Percentiles rank a stretch among this genome's conserved stretches.
Conservation (phyloP, 2,329 filamentous ascomycete species). For the Curvularia sp. region DNA sequence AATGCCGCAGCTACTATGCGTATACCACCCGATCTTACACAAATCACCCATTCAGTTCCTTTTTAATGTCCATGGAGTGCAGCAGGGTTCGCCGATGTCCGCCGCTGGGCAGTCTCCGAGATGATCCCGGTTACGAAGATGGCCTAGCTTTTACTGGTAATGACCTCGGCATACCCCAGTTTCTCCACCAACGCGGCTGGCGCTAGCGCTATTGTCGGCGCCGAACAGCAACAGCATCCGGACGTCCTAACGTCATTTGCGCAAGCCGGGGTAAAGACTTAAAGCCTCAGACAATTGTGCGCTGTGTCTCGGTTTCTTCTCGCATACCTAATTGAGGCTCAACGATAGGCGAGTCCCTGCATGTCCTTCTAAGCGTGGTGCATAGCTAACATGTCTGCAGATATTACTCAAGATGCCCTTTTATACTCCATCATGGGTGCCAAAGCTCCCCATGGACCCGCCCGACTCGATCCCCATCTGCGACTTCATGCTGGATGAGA, state of each 20-base stretch:
- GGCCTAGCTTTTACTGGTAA: slow-evolving; percentile 12
- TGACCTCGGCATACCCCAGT: slow-evolving; percentile 26
- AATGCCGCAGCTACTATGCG: background rate
- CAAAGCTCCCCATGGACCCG: slow-evolving; percentile 66
- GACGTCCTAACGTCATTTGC: slow-evolving; percentile 11
- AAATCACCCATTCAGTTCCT: background rate
- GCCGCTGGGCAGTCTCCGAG: slow-evolving; percentile 1
- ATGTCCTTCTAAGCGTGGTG: background rate
- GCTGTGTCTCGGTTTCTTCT: background rate
- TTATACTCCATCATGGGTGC: slow-evolving; percentile 67
- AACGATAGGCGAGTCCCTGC: slow-evolving; percentile 2
- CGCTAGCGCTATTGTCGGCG: background rate
- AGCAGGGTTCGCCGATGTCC: background rate
- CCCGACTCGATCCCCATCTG: slow-evolving; percentile 77
- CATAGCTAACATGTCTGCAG: slow-evolving; percentile 7
- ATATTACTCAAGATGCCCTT: slow-evolving; percentile 57
- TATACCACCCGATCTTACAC: background rate
- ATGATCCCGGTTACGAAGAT: background rate
- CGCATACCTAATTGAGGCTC: slow-evolving; percentile 7
- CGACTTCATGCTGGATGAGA: slow-evolving; percentile 79
- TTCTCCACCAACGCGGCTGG: slow-evolving; percentile 21
- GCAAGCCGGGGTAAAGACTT: slow-evolving; percentile 1
- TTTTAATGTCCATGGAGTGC: background rate
- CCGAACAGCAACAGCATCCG: slow-evolving; percentile 7
- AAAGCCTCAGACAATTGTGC: slow-evolving; percentile 4